These are phyloP conservation scores for Vitellaria paradoxa DNA, from an alignment of 179 eudicot species.

Conservation along the genomic window DNA sequence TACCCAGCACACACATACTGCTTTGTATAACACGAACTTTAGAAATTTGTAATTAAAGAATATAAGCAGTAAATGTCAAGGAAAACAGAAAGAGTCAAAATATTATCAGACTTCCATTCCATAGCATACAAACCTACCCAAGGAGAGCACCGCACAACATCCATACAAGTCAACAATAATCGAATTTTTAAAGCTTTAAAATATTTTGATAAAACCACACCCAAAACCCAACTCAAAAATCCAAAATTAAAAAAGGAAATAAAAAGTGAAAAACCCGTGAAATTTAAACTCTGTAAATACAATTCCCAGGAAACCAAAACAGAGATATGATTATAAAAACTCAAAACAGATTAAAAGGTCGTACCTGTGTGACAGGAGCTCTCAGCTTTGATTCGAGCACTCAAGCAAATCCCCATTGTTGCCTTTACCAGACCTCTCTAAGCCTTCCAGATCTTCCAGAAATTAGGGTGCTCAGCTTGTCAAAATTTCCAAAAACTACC, in stretches of 20 bases:
- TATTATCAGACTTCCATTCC: too few species aligned
- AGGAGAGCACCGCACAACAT: neutral
- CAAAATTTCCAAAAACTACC: neutral
- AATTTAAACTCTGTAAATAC: too few species aligned
- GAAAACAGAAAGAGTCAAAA: too few species aligned
- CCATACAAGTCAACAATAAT: neutral
- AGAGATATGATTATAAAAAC: neutral
- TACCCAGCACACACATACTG: neutral
- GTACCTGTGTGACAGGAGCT: slow-evolving; percentile 67
- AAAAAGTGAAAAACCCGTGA: too few species aligned
- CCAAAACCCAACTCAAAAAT: neutral
- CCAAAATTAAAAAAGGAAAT: neutral
- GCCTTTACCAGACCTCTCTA: slow-evolving; percentile 13
- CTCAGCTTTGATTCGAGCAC: slow-evolving; percentile 83
- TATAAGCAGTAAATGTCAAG: neutral
- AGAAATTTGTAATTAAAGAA: neutral
- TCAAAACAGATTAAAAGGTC: slow-evolving; percentile 10
- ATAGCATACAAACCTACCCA: slow-evolving; percentile 26
- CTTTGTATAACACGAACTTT: neutral
- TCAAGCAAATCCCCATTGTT: slow-evolving; percentile 79
- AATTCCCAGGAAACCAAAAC: neutral
- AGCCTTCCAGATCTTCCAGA: slow-evolving; percentile 1
- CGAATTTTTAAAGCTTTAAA: neutral
- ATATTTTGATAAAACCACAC: neutral
- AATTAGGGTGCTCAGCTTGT: neutral